A percentile compares a stretch with the other conserved stretches of the same genome.
phyloP scores from a whole-genome alignment of 495 filamentous ascomycete species.

The Daldinia caldariorum region DNA sequence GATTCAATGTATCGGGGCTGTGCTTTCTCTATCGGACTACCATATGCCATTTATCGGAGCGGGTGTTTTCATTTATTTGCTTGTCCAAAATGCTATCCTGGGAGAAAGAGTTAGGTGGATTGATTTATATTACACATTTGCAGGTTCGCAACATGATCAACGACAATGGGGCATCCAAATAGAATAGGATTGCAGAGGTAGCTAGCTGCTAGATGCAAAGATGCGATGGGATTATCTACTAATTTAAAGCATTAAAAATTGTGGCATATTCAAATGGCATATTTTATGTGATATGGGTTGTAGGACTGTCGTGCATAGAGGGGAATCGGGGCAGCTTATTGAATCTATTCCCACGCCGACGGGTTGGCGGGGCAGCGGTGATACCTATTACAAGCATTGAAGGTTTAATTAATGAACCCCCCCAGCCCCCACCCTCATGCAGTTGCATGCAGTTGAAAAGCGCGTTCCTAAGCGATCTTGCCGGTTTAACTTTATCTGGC shows the following conservation, averaged over 20 bases:
- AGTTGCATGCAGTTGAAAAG: neutral
- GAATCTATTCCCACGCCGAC: neutral
- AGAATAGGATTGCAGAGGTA: neutral
- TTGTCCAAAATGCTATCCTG: neutral
- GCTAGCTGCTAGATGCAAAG: conserved; percentile 1
- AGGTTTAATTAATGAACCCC: neutral
- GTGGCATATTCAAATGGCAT: neutral
- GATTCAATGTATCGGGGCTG: neutral
- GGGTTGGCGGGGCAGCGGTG: neutral
- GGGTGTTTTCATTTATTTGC: neutral
- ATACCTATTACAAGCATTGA: no score
- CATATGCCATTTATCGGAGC: neutral
- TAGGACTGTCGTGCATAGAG: neutral
- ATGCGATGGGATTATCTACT: neutral
- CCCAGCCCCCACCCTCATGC: neutral
- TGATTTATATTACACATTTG: neutral
- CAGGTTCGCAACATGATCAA: neutral
- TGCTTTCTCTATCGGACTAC: neutral
- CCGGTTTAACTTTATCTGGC: conserved; percentile 1
- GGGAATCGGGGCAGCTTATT: neutral
- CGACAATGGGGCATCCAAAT: neutral
- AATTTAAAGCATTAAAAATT: neutral
- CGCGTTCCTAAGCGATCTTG: neutral
- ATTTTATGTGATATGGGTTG: neutral
- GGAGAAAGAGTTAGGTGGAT: neutral